Base-by-base conservation (phyloP, 495 filamentous ascomycete genomes). In the Neurospora sp. region DNA sequence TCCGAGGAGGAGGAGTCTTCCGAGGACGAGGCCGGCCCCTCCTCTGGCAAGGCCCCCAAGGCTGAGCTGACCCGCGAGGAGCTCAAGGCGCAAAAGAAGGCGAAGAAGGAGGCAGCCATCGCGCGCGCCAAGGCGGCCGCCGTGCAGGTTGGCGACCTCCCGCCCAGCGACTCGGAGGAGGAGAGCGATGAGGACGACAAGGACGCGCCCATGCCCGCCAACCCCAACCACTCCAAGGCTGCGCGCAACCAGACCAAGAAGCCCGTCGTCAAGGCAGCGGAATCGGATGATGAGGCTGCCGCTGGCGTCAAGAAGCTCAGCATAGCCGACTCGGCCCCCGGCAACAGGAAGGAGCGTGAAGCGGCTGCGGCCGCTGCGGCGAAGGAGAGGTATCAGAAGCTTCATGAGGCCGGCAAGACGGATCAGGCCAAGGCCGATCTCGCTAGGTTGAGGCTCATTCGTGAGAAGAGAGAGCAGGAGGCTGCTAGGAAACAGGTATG, bases 331-430 rank as follows among this genome's bases (percentile, higher is more conserved):
- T 74, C 80, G 16, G 79, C 84, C 2, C 53, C 53, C 4, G 53
- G 53, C 44, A 94, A 89, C 70, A 87, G 95, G 39, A 88, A 91
- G 46, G 95, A 98, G 88, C 86, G 94, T 18, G 96, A 98, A 84
- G 93, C 96, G 0, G 74, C 96, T 37, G 90, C 97, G 84, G 94
- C 94, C 0, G 90, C 91, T 75, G 91, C 93, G 80, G 93, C 93
- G 10, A 93, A 93, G 78, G 94, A 97, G 85, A 86, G 91, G 71
- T 98, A 97, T 78, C 87, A 91, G 87, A 97, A 98, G 86, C 80
- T 98, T 75, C 96, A 99, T 77, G 93, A 93, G 72, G 93, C 93
- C 76, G 96, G 96, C 71, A 98, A 98, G 88, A 98, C 96, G 46
- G 96, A 99, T 71, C 93, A 98, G 85, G 96, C 95, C 27, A 91